phyloP scores from a whole-genome alignment of 2,329 filamentous ascomycete species.

The Fusarium pininemorale region DNA sequence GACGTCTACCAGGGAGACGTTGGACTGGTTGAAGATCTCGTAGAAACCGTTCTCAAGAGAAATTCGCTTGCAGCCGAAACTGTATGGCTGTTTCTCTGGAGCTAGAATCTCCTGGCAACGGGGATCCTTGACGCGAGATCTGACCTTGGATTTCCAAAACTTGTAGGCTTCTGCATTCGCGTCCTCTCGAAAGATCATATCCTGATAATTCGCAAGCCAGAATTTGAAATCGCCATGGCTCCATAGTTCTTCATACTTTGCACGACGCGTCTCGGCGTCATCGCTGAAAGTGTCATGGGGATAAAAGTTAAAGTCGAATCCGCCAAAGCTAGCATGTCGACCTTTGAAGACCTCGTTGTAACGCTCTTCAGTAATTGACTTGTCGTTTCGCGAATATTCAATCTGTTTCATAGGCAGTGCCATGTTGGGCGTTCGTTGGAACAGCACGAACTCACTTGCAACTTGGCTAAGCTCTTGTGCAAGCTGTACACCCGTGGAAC shows the following conservation, averaged over 20 bases:
- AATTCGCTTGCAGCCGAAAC: conserved; percentile 13
- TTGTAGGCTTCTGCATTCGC: conserved; percentile 57
- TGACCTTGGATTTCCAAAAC: conserved; percentile 58
- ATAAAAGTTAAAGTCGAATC: not conserved
- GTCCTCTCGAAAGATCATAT: conserved; percentile 52
- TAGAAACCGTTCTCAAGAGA: conserved; percentile 16
- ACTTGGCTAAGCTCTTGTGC: not conserved
- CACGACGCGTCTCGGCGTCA: not conserved
- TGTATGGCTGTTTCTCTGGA: not conserved
- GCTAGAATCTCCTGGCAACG: not conserved
- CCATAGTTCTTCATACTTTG: conserved; percentile 46
- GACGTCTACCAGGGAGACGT: conserved; percentile 5
- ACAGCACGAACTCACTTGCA: not conserved
- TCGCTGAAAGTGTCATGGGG: not conserved
- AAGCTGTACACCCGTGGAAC: rapidly evolving
- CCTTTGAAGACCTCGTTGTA: not conserved
- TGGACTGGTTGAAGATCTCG: conserved; percentile 26
- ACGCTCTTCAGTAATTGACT: not conserved
- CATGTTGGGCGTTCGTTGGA: not conserved
- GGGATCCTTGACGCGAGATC: conserved; percentile 48
- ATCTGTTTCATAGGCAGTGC: not conserved
- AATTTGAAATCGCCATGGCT: conserved; percentile 57
- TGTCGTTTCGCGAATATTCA: not conserved
- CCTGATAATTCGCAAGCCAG: conserved; percentile 57
- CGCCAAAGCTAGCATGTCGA: not conserved